These are phyloP conservation scores for Teratosphaeria nubilosa DNA, from an alignment of 2,329 filamentous ascomycete species.

Conservation along the genomic window DNA sequence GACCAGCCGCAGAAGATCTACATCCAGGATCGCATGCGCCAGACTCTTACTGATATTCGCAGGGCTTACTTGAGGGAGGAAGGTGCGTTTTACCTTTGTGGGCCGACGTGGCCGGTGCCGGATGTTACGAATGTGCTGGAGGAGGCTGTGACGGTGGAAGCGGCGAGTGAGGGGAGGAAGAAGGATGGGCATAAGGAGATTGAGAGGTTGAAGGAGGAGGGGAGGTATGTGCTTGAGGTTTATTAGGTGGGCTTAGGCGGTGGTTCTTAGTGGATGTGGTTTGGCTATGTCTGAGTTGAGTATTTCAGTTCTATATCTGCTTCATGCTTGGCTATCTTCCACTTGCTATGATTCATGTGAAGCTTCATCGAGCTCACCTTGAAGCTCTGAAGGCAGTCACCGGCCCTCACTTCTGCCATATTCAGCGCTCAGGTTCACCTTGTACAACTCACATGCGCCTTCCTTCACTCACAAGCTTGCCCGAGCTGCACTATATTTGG, in stretches of 20 bases:
- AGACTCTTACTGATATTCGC: conserved; percentile 72
- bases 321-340: background rate
- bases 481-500: no score
- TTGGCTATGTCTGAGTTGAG: background rate
- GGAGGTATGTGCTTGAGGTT: conserved; percentile 90
- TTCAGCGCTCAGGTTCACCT: no score
- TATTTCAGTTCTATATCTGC: background rate
- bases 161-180: conserved; percentile 34
- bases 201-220: conserved; percentile 90
- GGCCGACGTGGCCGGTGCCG: conserved; percentile 95
- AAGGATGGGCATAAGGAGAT: conserved; percentile 75
- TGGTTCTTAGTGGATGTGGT: background rate
- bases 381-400: no score
- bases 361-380: no score
- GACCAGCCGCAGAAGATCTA: conserved; percentile 99
- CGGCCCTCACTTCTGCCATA: no score
- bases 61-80: conserved; percentile 79
- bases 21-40: conserved; percentile 95
- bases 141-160: conserved; percentile 74
- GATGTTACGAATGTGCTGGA: conserved; percentile 90
- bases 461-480: background rate
- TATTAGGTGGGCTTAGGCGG: conserved; percentile 46
- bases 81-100: conserved; percentile 93
- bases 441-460: background rate
- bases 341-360: background rate